A percentile compares a stretch with the other conserved stretches of the same genome.
Conservation (phyloP, 2,329 filamentous ascomycete species). For the Fusarium abutilonis region DNA sequence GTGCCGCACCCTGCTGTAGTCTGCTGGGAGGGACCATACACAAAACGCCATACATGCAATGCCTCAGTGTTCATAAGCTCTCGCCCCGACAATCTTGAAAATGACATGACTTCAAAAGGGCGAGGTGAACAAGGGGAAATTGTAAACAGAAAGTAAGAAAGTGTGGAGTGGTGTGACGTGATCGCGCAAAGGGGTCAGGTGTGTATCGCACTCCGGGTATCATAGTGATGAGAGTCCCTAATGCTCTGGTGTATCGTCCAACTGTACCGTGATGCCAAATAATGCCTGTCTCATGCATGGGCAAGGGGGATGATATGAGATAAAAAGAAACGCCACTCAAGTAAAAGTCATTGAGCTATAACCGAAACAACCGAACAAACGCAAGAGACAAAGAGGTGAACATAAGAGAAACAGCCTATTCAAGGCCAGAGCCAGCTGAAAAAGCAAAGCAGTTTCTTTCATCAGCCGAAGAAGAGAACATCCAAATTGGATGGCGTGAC, state of each 20-base stretch:
- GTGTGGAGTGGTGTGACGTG: constrained; percentile 53
- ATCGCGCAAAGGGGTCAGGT: constrained; percentile 47
- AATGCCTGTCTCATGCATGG: constrained; percentile 36
- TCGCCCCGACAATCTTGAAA: constrained; percentile 31
- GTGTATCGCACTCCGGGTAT: constrained; percentile 55
- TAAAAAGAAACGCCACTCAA: constrained; percentile 7
- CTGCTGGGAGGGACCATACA: constrained; percentile 33
- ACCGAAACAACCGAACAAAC: constrained; percentile 10
- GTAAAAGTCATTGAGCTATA: constrained; percentile 14
- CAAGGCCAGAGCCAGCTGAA: constrained; percentile 1
- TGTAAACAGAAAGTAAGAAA: constrained; percentile 39
- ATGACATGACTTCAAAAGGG: constrained; percentile 29
- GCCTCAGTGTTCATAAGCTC: constrained; percentile 34
- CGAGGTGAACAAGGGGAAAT: constrained; percentile 25
- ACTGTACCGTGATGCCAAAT: constrained; percentile 48
- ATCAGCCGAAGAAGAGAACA: constrained; percentile 14
- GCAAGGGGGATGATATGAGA: constrained; percentile 21
- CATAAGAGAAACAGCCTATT: constrained; percentile 15
- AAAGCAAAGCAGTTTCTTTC: background rate
- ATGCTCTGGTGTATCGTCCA: constrained; percentile 51
- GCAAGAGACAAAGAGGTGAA: constrained; percentile 5
- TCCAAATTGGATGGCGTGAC: constrained; percentile 25
- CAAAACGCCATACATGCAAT: constrained; percentile 47
- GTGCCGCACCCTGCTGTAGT: constrained; percentile 6
- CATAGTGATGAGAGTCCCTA: constrained; percentile 49